A percentile compares a stretch with the other conserved stretches of the same genome.
phyloP scores from a whole-genome alignment of 1,284 basidiomycete species.

The Cryptococcus sp. region DNA sequence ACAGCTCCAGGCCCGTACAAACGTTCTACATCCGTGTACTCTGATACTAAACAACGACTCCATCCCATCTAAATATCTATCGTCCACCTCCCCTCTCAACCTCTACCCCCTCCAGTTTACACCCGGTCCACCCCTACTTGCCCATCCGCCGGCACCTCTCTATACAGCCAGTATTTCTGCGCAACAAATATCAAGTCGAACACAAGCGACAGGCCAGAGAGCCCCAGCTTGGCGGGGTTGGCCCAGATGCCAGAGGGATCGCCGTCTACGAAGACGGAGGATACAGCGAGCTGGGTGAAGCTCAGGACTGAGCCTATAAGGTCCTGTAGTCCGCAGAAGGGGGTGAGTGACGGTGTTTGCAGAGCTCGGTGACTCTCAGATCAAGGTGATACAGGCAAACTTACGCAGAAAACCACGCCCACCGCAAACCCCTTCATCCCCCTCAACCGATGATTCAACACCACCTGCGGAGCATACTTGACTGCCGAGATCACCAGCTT shows the following conservation, averaged over 20 bases:
- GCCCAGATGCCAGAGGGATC: slow-evolving; percentile 45
- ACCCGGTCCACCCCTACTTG: background rate
- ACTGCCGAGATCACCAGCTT: slow-evolving; percentile 43
- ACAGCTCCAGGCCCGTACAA: too few relatives aligned
- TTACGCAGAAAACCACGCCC: slow-evolving; percentile 35
- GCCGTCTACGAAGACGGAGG: slow-evolving; percentile 38
- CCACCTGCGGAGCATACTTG: slow-evolving; percentile 49
- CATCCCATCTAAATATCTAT: too few relatives aligned
- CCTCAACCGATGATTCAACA: slow-evolving; percentile 41
- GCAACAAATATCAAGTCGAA: slow-evolving; percentile 38
- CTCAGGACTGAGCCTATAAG: slow-evolving; percentile 44
- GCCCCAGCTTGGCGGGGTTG: slow-evolving; percentile 48
- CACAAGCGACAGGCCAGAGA: slow-evolving; percentile 31
- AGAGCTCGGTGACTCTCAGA: background rate
- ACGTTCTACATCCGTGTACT: too few relatives aligned
- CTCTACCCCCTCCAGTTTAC: background rate
- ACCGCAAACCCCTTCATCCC: slow-evolving; percentile 44
- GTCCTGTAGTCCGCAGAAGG: slow-evolving; percentile 28
- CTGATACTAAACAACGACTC: too few relatives aligned
- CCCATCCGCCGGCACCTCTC: slow-evolving; percentile 1
- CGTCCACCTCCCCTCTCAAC: background rate
- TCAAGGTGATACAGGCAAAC: slow-evolving; percentile 6
- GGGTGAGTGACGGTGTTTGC: background rate
- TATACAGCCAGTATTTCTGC: slow-evolving; percentile 36
- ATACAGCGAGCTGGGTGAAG: slow-evolving; percentile 46